phyloP scores from a whole-genome alignment of 23 red algal species.

The Gracilaria vermiculophylla region DNA sequence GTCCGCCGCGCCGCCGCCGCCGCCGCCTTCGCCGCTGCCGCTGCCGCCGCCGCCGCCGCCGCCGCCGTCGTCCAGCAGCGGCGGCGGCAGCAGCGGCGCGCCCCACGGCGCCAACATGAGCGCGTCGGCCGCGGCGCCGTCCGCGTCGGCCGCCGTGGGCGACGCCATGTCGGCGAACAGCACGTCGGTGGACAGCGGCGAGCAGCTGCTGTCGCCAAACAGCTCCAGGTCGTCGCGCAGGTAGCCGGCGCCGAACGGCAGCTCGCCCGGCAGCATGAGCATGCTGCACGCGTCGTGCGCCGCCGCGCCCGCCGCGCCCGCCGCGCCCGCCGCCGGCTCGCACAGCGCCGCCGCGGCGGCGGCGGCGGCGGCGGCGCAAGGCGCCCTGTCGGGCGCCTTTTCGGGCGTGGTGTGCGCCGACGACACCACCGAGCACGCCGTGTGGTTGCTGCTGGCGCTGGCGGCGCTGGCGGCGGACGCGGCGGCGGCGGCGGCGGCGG shows the following conservation, averaged over 20 bases:
- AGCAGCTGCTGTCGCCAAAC: slow-evolving; percentile 29
- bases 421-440: background rate
- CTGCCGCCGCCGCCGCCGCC: background rate
- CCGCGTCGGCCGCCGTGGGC: no score
- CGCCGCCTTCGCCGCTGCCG: background rate
- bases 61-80: background rate
- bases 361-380: no score
- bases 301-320: background rate
- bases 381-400: slow-evolving; percentile 18
- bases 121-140: no score
- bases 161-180: background rate
- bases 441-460: background rate
- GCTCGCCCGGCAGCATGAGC: background rate
- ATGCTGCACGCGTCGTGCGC: background rate
- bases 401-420: slow-evolving; percentile 22
- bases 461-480: background rate
- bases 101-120: background rate
- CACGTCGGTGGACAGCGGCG: slow-evolving; percentile 21
- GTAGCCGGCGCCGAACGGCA: background rate
- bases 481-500: background rate
- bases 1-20: background rate
- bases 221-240: slow-evolving; percentile 24
- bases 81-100: slow-evolving; percentile 14
- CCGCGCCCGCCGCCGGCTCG: no score
- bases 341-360: background rate